These are phyloP conservation scores for Pleurotus tuber-regium DNA, from an alignment of 768 basidiomycete genomes.

Conservation along the genomic window DNA sequence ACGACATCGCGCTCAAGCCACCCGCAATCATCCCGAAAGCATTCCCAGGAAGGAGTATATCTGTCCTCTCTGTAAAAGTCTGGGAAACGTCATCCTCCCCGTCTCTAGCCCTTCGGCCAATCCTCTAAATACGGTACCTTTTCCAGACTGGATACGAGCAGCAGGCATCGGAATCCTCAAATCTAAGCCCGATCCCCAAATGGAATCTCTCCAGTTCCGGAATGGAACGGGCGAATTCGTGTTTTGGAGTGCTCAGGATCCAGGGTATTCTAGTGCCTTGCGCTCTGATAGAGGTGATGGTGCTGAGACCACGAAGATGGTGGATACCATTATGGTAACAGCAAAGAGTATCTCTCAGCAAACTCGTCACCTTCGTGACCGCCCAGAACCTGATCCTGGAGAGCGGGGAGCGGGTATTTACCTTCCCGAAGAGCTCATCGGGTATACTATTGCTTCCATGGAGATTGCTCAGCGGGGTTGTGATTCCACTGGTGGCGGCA, in stretches of 20 bases:
- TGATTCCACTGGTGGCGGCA: conserved; percentile 37
- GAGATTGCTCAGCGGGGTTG: conserved; percentile 81
- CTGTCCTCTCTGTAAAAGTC: conserved; percentile 94
- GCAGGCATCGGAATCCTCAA: conserved; percentile 89
- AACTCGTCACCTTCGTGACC: conserved; percentile 76
- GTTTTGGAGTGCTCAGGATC: conserved; percentile 85
- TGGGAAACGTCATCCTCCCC: conserved; percentile 93
- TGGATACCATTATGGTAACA: conserved; percentile 81
- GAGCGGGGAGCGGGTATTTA: conserved; percentile 86
- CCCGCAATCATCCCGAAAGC: conserved; percentile 91
- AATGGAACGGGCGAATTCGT: conserved; percentile 87
- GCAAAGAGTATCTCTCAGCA: conserved; percentile 82
- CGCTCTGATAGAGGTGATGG: conserved; percentile 52
- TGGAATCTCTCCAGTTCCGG: conserved; percentile 72
- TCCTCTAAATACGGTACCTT: conserved; percentile 55
- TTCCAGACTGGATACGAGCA: conserved; percentile 87
- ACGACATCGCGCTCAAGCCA: conserved; percentile 84
- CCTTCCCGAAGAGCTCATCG: conserved; percentile 87
- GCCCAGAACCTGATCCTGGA: conserved; percentile 64
- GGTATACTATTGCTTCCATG: conserved; percentile 80
- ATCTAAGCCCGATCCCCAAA: conserved; percentile 67
- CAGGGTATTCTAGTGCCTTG: conserved; percentile 57
- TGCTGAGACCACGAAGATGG: conserved; percentile 71
- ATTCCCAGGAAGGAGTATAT: conserved; percentile 94
- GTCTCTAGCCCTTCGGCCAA: conserved; percentile 53